Base-by-base conservation (phyloP, 441 rosid genomes). In the Flueggea neowawraea region DNA sequence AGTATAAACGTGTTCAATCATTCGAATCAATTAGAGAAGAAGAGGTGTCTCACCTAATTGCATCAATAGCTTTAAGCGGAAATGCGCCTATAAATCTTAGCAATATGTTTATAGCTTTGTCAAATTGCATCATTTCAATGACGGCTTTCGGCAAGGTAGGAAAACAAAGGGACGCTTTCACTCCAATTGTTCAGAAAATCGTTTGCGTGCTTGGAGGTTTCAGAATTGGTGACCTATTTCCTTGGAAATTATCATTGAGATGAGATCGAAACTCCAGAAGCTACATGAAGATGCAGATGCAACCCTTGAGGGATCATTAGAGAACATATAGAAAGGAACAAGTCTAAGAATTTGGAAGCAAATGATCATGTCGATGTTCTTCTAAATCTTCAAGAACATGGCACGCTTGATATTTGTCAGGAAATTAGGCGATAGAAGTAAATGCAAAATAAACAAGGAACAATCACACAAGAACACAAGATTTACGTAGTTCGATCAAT, bases 151-250 rank as follows among this genome's bases (percentile, higher is more conserved):
- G 69, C 69, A 10, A 50, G 3, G 55, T 56, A 53, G 48, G 58
- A 17, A 55, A 62, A 5, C 60, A 61, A n/a, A n/a, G n/a, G 11
- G 68, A 62, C 2, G 51, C 39, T 16, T 66, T 72, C 59, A 54
- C 59, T 13, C 51, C 54, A 4, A n/a, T 57, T 16, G 33, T 60
- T 17, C 17, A 33, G 3, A 17, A 52, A 16, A 65, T 31, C n/a
- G 17, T 48, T 5, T 14, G 8, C 55, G 16, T 60, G 16, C 44
- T 66, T 2, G 62, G 54, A 32, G 64, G 73, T 2, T 68, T 68
- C 31, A 49, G 56, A 36, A n/a, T 73, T 14, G 55, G 69, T 8
- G 77, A 73, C 57, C 6, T 73, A 62, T 73, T 36, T 55, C 77
- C 73, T 66, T 73, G 11, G 45, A 63, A 16, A 16, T 31, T 17